Percentiles rank a stretch among this genome's conserved stretches.
These are phyloP conservation scores for Candida hungchunana DNA, from an alignment of 805 yeast species.

Conservation along the genomic window DNA sequence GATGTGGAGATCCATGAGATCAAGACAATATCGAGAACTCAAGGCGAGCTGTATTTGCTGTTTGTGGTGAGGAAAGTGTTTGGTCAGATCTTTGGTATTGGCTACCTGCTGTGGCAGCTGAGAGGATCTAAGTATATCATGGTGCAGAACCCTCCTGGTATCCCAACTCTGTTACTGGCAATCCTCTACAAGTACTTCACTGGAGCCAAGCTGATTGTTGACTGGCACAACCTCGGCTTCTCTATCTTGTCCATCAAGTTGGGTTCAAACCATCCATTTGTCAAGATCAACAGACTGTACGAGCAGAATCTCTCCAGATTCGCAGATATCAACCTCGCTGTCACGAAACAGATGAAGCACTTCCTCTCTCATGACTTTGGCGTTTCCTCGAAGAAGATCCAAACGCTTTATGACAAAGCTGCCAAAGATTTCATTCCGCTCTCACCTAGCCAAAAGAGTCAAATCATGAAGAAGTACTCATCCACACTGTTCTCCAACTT, in stretches of 20 bases:
- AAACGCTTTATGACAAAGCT: constrained; percentile 85
- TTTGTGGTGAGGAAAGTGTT: constrained; percentile 59
- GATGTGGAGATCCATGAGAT: constrained; percentile 50
- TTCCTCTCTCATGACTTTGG: constrained; percentile 56
- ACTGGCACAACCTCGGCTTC: constrained; percentile 95
- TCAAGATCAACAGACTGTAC: constrained; percentile 52
- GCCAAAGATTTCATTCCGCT: constrained; percentile 58
- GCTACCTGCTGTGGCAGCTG: constrained; percentile 44
- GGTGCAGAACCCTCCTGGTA: constrained; percentile 89
- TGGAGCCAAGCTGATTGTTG: constrained; percentile 66
- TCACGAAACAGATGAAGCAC: constrained; percentile 66
- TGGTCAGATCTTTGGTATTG: constrained; percentile 47
- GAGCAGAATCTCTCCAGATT: constrained; percentile 59
- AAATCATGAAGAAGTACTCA: constrained; percentile 34
- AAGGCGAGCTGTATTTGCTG: constrained; percentile 45
- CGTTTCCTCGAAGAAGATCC: constrained; percentile 42
- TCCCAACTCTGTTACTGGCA: constrained; percentile 71
- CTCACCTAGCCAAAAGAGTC: constrained; percentile 18
- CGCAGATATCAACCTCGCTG: constrained; percentile 75
- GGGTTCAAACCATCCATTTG: constrained; percentile 51
- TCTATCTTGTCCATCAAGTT: constrained; percentile 71
- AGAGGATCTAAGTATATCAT: constrained; percentile 65
- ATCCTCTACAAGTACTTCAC: constrained; percentile 50
- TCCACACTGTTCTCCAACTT: constrained; percentile 32
- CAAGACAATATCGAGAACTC: constrained; percentile 34